Evolutionary conservation across 768 basidiomycete genomes (phyloP).

Genomic region (Clavulina sp.): DNA sequence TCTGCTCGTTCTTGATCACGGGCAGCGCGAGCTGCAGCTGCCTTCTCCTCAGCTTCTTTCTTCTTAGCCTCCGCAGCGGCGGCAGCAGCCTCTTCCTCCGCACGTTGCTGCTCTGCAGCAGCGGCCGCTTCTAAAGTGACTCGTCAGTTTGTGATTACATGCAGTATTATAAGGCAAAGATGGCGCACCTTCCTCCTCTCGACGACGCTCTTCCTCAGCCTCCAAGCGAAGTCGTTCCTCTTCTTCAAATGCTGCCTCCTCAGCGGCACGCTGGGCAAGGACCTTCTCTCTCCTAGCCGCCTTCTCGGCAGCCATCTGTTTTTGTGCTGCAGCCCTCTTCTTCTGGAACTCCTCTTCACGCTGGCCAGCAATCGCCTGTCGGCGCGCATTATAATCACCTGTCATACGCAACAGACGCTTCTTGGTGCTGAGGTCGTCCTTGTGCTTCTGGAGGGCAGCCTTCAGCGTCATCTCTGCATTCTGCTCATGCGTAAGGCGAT

Average conservation of each 20-base stretch:
- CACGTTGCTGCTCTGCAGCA: conserved; percentile 32
- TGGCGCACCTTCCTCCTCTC: conserved; percentile 15
- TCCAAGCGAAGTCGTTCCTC: conserved; percentile 19
- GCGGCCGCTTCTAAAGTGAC: conserved; percentile 20
- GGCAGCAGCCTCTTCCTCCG: conserved; percentile 32
- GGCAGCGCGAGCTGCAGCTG: conserved; percentile 30
- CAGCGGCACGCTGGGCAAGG: conserved; percentile 41
- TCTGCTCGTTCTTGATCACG: conserved; percentile 33
- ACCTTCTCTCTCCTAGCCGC: conserved; percentile 42
- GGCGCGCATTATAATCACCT: conserved; percentile 42
- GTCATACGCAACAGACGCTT: conserved; percentile 52
- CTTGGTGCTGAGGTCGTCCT: conserved; percentile 59
- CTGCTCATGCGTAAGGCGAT: conserved; percentile 49
- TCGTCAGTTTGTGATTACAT: background rate
- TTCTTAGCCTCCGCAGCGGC: conserved; percentile 37
- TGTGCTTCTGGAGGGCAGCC: conserved; percentile 36
- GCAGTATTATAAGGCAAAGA: background rate
- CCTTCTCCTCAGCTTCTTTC: conserved; percentile 44
- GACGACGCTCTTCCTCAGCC: conserved; percentile 24
- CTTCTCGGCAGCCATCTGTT: conserved; percentile 76
- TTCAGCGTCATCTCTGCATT: conserved; percentile 42
- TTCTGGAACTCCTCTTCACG: conserved; percentile 48
- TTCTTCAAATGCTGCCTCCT: conserved; percentile 28
- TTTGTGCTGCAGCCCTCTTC: conserved; percentile 36
- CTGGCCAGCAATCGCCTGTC: conserved; percentile 35